These are phyloP conservation scores for Yamadazyma atlantica DNA, from an alignment of 1,139 yeast species.

Conservation along the genomic window DNA sequence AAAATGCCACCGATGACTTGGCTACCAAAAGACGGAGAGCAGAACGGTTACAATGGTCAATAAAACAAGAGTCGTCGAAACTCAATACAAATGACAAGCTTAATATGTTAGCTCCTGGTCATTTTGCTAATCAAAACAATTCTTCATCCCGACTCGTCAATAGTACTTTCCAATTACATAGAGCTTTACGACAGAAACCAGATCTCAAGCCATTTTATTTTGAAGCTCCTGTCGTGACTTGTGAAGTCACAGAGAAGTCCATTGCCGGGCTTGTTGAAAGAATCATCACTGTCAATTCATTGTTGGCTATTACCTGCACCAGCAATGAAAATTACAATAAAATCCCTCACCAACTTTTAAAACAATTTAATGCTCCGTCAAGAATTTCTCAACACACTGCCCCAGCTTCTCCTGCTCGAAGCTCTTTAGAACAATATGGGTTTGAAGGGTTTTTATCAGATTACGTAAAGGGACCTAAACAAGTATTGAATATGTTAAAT, in stretches of 20 bases:
- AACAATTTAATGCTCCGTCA: conserved; percentile 33
- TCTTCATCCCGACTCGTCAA: conserved; percentile 23
- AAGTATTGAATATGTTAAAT: conserved; percentile 75
- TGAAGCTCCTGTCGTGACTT: conserved; percentile 77
- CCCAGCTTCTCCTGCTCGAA: conserved; percentile 18
- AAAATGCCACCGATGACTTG: conserved; percentile 3
- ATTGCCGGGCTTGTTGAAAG: conserved; percentile 60
- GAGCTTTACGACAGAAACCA: conserved; percentile 25
- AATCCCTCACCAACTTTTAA: conserved; percentile 32
- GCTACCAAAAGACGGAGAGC: conserved; percentile 16
- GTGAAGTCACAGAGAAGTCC: conserved; percentile 49
- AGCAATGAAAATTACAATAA: conserved; percentile 29
- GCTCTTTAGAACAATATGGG: conserved; percentile 48
- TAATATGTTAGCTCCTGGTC: conserved; percentile 34
- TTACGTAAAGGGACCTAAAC: conserved; percentile 67
- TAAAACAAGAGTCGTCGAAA: conserved; percentile 24
- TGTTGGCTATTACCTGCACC: conserved; percentile 47
- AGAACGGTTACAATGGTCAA: conserved; percentile 17
- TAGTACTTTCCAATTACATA: conserved; percentile 33
- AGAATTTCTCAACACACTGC: conserved; percentile 24
- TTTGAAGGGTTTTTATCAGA: conserved; percentile 82
- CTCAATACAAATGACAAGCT: conserved; percentile 54
- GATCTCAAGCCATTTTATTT: conserved; percentile 44
- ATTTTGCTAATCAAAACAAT: conserved; percentile 21
- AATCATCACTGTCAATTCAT: conserved; percentile 52